phyloP scores from a whole-genome alignment of 75 land plant species.

The Sequoia sempervirens region DNA sequence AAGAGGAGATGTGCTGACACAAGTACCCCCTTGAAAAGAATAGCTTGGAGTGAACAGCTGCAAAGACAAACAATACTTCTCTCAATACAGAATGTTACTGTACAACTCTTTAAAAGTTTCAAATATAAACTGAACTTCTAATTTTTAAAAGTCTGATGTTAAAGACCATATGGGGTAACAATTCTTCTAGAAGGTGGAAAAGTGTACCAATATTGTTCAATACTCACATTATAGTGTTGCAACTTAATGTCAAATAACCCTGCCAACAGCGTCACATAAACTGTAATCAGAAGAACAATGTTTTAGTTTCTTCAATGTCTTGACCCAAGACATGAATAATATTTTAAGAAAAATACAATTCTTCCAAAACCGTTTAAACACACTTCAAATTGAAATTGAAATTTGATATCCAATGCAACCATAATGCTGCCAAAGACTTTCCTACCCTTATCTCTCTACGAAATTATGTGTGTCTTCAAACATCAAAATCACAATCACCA shows the following conservation, averaged over 20 bases:
- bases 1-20: neutral
- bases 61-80: conserved; percentile 1
- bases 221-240: neutral
- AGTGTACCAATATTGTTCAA: conserved; percentile 3
- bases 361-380: neutral
- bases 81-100: neutral
- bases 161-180: neutral
- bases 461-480: neutral
- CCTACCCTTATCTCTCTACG: neutral
- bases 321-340: neutral
- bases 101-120: neutral
- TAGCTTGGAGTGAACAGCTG: neutral
- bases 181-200: neutral
- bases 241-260: neutral
- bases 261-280: neutral
- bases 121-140: neutral
- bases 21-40: neutral
- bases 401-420: neutral
- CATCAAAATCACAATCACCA: neutral
- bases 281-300: neutral
- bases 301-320: neutral
- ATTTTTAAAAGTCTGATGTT: neutral
- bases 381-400: neutral
- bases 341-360: neutral
- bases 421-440: neutral